Percentiles rank a stretch among this genome's conserved stretches.
Evolutionary conservation across 2,329 filamentous ascomycete species (phyloP).

Genomic region (Cladorrhinum sp.): DNA sequence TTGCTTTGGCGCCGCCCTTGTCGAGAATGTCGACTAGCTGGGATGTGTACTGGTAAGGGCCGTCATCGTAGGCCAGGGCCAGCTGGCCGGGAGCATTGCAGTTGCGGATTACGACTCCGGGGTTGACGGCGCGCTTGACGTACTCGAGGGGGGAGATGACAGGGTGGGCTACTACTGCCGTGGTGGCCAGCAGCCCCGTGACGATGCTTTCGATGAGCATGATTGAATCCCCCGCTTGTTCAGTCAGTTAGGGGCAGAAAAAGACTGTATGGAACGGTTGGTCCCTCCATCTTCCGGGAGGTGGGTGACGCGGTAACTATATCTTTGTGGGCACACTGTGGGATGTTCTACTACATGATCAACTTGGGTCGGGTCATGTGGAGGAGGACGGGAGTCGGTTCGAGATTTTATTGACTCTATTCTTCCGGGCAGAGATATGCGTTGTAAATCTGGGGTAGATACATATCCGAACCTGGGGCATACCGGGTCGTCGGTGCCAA

Average conservation of each 20-base stretch:
- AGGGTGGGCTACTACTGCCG: slow-evolving; percentile 19
- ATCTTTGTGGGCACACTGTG: too few species aligned
- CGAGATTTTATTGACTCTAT: neutral
- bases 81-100: slow-evolving; percentile 44
- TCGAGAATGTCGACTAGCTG: slow-evolving; percentile 51
- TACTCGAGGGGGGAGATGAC: slow-evolving; percentile 37
- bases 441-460: neutral
- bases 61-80: slow-evolving; percentile 54
- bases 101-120: slow-evolving; percentile 44
- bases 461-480: neutral
- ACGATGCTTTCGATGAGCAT: slow-evolving; percentile 21
- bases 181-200: slow-evolving; percentile 19
- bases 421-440: too few species aligned
- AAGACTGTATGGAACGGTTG: neutral
- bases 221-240: neutral
- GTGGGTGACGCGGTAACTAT: neutral
- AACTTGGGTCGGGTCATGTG: neutral
- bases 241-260: neutral
- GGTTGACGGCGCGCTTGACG: slow-evolving; percentile 39
- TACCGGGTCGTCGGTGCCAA: neutral
- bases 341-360: too few species aligned
- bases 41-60: slow-evolving; percentile 48
- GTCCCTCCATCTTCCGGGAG: neutral
- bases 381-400: neutral
- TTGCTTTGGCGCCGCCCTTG: slow-evolving; percentile 47